Base-by-base conservation (phyloP, 2,329 filamentous ascomycete genomes). In the Diplodia mutila region DNA sequence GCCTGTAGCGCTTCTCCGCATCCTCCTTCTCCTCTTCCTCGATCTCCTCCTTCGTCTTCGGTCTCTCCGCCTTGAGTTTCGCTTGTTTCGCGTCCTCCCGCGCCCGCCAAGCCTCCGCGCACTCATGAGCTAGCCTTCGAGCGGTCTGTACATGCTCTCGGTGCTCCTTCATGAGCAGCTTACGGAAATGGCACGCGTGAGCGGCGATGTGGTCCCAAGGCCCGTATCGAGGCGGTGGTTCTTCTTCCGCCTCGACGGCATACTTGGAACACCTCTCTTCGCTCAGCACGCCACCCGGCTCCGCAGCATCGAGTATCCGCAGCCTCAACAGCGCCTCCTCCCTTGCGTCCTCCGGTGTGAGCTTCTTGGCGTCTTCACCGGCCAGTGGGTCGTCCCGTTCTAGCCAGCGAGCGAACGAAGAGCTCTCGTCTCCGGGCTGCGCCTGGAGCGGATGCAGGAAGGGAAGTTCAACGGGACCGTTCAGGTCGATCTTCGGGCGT, bases 181-280 rank as follows among this genome's bases (percentile, higher is more conserved):
- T 91, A 57, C 92, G 89, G 72, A 98, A 94, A 72, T 94, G 90
- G 14, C 90, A 76, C 68, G 91, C 90, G 69, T 97, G 94, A 55
- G 90, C 89, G 54, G 91, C 84, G 65, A 98, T 85, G 75, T 98
- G 92, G 74, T 98, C 94, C 75, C 88, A 86, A 72, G 96, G 93
- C n/a, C 91, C 89, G 83, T 92, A 98, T 74, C 95, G 92, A 64
- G 86, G 85, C 0, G 88, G 86, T 0, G 91, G 91, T 73, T 96
- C 91, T 67, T 92, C 89, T 69, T 86, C 85, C 14, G 88, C 83
- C 70, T 95, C 91, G 0, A 91, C 91, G 21, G 89, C 85, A 72
- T 91, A 95, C 27, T 90, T 81, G 2, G 89, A 90, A 75, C 91
- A 94, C 69, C 85, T 84, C 69, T 89, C 87, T 65, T 85, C 81